A percentile compares a stretch with the other conserved stretches of the same genome.
Evolutionary conservation across 306 rosid species (phyloP).

Genomic region (Styphnolobium japonicum): DNA sequence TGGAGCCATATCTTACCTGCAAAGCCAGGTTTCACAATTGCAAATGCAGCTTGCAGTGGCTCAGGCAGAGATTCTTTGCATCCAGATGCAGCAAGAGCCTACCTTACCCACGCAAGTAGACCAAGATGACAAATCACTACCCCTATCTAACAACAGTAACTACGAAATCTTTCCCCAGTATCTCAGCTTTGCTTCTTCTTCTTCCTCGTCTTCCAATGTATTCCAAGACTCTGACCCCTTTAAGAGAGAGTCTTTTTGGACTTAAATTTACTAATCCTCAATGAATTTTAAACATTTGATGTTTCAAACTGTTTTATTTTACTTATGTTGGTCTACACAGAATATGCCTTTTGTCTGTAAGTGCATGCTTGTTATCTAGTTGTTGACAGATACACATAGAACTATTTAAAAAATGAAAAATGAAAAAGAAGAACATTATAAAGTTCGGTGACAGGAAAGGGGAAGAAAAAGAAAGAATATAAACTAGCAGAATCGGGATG

Average conservation of each 20-base stretch:
- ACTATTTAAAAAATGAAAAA: no score
- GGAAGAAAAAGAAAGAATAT: background rate
- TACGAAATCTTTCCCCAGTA: conserved; percentile 40
- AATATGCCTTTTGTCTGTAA: background rate
- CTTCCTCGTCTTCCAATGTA: conserved; percentile 53
- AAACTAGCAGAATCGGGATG: background rate
- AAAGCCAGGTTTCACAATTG: conserved; percentile 66
- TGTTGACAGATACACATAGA: background rate
- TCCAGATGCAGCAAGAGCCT: conserved; percentile 71
- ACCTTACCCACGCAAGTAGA: conserved; percentile 19
- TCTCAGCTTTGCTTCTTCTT: conserved; percentile 42
- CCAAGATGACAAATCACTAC: conserved; percentile 44
- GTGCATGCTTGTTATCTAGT: background rate
- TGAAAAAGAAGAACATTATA: background rate
- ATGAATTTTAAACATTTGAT: background rate
- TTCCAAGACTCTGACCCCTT: conserved; percentile 69
- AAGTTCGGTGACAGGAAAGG: background rate
- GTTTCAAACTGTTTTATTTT: background rate
- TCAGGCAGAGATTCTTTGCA: conserved; percentile 67
- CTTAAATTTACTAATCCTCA: conserved; percentile 26
- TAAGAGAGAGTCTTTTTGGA: conserved; percentile 62
- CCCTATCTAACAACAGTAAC: conserved; percentile 33
- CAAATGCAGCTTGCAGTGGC: conserved; percentile 77
- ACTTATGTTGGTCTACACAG: background rate
- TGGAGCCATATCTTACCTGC: conserved; percentile 76